phyloP scores from a whole-genome alignment of 345 rosid genomes.

The Rhodamnia argentea region DNA sequence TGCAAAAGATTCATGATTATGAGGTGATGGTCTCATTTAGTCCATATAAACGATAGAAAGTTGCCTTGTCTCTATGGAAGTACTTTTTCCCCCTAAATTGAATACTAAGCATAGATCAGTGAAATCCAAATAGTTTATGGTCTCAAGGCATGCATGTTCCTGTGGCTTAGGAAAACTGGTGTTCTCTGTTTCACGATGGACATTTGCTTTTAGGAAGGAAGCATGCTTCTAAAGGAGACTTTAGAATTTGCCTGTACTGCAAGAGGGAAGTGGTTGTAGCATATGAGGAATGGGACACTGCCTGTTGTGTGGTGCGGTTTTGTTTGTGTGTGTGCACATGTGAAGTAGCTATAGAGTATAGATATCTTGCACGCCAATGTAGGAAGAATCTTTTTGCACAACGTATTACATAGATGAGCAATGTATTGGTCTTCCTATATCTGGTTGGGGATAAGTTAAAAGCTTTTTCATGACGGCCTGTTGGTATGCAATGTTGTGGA shows the following conservation, averaged over 20 bases:
- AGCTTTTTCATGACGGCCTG: neutral
- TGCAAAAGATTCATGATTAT: slow-evolving; percentile 75
- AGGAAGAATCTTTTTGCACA: neutral
- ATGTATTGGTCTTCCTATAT: neutral
- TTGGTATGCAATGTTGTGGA: neutral
- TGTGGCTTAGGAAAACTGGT: neutral
- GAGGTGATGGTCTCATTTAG: slow-evolving; percentile 33
- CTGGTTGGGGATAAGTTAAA: neutral
- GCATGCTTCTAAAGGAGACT: neutral
- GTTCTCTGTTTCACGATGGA: neutral
- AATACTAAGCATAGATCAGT: neutral
- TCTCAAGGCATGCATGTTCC: neutral
- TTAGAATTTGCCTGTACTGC: neutral
- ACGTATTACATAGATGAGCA: neutral
- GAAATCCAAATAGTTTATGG: neutral
- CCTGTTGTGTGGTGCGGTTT: neutral
- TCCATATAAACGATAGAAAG: neutral
- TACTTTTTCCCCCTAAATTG: neutral
- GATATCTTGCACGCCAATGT: neutral
- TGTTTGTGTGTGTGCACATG: neutral
- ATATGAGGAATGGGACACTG: neutral
- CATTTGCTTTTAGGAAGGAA: neutral
- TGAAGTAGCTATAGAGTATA: neutral
- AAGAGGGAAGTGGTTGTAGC: neutral
- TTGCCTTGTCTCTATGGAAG: neutral